A percentile compares a stretch with the other conserved stretches of the same genome.
Conservation (phyloP, 2,329 filamentous ascomycete genomes). For the Colletotrichum gigasporum region DNA sequence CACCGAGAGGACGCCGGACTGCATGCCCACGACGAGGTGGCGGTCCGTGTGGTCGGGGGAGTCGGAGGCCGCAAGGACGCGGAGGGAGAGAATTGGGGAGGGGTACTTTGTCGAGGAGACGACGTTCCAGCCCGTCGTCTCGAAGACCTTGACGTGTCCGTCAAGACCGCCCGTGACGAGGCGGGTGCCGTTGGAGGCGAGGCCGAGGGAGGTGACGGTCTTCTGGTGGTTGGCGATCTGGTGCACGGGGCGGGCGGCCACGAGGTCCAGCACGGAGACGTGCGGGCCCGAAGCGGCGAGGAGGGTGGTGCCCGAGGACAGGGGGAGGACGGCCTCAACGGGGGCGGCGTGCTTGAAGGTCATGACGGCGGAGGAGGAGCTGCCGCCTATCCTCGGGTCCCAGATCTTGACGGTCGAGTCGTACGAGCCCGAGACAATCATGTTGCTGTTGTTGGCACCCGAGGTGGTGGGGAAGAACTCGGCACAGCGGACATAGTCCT, state of each 20-base stretch:
- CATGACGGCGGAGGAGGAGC: constrained; percentile 74
- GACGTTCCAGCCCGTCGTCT: constrained; percentile 94
- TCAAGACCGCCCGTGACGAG: constrained; percentile 90
- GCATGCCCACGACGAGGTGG: constrained; percentile 94
- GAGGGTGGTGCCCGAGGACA: constrained; percentile 87
- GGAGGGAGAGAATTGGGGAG: constrained; percentile 86
- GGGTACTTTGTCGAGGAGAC: constrained; percentile 96
- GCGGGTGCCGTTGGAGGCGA: constrained; percentile 82
- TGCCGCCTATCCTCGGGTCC: constrained; percentile 79
- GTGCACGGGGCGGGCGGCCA: constrained; percentile 87
- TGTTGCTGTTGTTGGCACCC: constrained; percentile 65
- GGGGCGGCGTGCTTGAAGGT: constrained; percentile 94
- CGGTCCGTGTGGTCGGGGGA: constrained; percentile 66
- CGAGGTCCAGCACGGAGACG: constrained; percentile 90
- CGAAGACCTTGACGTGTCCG: constrained; percentile 96
- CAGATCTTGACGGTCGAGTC: constrained; percentile 93
- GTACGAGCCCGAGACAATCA: constrained; percentile 91
- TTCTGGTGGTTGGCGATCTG: constrained; percentile 96
- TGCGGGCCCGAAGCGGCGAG: constrained; percentile 86
- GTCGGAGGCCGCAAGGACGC: constrained; percentile 66
- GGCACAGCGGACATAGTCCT: constrained; percentile 90
- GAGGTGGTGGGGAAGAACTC: constrained; percentile 76
- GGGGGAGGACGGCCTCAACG: constrained; percentile 86
- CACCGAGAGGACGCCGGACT: constrained; percentile 90
- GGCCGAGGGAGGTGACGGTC: constrained; percentile 87